phyloP scores from a whole-genome alignment of 352 stramenopile species.

The Phytophthora hibernalis region DNA sequence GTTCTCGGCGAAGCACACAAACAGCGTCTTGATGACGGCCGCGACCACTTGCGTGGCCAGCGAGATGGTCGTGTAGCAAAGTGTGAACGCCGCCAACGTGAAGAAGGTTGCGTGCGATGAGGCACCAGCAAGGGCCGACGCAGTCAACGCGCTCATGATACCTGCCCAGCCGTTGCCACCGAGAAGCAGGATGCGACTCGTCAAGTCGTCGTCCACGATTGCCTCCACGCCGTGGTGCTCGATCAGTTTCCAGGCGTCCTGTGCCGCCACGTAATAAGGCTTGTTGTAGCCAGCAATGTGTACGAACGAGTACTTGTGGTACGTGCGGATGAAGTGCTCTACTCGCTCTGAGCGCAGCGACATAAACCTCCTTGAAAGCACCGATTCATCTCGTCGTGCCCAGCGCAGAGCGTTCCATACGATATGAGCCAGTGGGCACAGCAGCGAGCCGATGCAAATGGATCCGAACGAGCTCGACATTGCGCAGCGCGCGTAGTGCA shows the following conservation, averaged over 20 bases:
- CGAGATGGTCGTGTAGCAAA: conserved; percentile 85
- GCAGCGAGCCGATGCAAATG: conserved; percentile 83
- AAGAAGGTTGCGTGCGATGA: conserved; percentile 79
- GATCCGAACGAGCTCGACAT: conserved; percentile 83
- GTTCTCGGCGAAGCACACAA: conserved; percentile 89
- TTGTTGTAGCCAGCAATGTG: conserved; percentile 87
- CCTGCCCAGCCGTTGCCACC: conserved; percentile 83
- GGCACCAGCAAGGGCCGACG: conserved; percentile 55
- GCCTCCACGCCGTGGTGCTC: conserved; percentile 83
- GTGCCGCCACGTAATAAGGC: conserved; percentile 78
- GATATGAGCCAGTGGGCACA: conserved; percentile 79
- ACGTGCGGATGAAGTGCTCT: conserved; percentile 83
- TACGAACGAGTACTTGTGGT: conserved; percentile 89
- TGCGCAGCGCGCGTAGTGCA: conserved; percentile 71
- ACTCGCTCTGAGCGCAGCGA: conserved; percentile 68
- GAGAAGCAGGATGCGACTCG: conserved; percentile 77
- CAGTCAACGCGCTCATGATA: conserved; percentile 73
- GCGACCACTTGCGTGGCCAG: conserved; percentile 76
- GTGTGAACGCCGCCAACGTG: conserved; percentile 71
- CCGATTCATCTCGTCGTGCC: conserved; percentile 74
- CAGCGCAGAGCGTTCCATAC: conserved; percentile 83
- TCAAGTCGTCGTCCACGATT: conserved; percentile 88
- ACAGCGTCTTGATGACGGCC: conserved; percentile 87
- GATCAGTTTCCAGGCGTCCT: conserved; percentile 81
- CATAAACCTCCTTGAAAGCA: conserved; percentile 64